A percentile compares a stretch with the other conserved stretches of the same genome.
Evolutionary conservation across 2,329 filamentous ascomycete species (phyloP).

Genomic region (Aspergillus pseudotamarii): DNA sequence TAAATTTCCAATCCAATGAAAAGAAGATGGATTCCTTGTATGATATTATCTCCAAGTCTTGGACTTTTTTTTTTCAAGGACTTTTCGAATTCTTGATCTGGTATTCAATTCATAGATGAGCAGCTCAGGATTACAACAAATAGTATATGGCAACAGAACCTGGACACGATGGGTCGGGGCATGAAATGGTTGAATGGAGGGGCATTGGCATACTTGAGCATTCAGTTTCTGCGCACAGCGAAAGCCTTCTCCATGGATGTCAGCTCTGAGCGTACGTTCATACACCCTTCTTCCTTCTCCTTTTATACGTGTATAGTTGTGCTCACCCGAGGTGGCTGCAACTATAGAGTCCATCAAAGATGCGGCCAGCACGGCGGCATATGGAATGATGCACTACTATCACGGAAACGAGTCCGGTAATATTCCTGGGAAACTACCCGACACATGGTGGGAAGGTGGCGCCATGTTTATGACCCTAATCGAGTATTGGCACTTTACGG

Average conservation of each 20-base stretch:
- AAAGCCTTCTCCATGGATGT: not conserved
- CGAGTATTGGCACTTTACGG: conserved; percentile 71
- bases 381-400: conserved; percentile 57
- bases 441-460: conserved; percentile 76
- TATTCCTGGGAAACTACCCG: conserved; percentile 61
- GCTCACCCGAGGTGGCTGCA: not conserved
- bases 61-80: not conserved
- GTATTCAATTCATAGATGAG: not conserved
- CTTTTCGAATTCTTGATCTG: not conserved
- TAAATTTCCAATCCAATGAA: not conserved
- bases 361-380: conserved; percentile 46
- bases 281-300: no score
- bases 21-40: not conserved
- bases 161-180: not conserved
- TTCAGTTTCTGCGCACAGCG: not conserved
- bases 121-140: not conserved
- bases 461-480: conserved; percentile 70
- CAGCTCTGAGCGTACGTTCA: not conserved
- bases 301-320: not conserved
- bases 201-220: not conserved
- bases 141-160: not conserved
- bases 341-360: conserved; percentile 44
- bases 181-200: not conserved
- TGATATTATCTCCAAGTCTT: not conserved
- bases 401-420: conserved; percentile 54